These are phyloP conservation scores for Penicillium sp. DNA, from an alignment of 2,329 filamentous ascomycete genomes.

Conservation along the genomic window DNA sequence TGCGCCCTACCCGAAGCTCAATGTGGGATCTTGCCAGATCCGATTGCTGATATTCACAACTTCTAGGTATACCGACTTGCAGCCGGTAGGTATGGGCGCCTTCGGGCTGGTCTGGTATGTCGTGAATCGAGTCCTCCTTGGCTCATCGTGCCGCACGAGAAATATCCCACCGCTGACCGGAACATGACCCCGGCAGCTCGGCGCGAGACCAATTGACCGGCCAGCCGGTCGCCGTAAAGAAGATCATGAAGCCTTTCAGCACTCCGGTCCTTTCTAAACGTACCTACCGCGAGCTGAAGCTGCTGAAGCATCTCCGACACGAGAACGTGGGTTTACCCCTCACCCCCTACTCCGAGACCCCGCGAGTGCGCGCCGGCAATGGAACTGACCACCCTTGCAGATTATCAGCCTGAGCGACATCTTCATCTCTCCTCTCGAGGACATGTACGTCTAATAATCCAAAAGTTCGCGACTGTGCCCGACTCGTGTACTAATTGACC, in stretches of 20 bases:
- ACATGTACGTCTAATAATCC: slow-evolving; percentile 69
- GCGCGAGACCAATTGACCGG: slow-evolving; percentile 96
- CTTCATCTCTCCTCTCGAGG: slow-evolving; percentile 97
- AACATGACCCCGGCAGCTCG: slow-evolving; percentile 62
- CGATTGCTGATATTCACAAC: slow-evolving; percentile 7
- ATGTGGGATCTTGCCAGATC: not conserved
- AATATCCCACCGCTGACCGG: slow-evolving; percentile 18
- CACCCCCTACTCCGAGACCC: not conserved
- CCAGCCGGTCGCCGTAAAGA: slow-evolving; percentile 97
- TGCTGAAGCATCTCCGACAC: slow-evolving; percentile 93
- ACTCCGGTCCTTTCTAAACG: slow-evolving; percentile 97
- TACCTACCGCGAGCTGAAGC: slow-evolving; percentile 95
- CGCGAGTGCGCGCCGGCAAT: not conserved
- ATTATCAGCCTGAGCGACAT: slow-evolving; percentile 99
- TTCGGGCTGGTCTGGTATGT: slow-evolving; percentile 96
- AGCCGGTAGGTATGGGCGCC: slow-evolving; percentile 98
- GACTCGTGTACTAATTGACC: not conserved
- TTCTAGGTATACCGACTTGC: slow-evolving; percentile 89
- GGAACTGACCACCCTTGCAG: slow-evolving; percentile 48
- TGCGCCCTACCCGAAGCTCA: slow-evolving; percentile 46
- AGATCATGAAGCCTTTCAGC: slow-evolving; percentile 99
- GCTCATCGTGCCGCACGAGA: not conserved
- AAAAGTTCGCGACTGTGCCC: not conserved
- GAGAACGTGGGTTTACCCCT: slow-evolving; percentile 71
- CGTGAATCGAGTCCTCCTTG: slow-evolving; percentile 17